Percentiles rank a stretch among this genome's conserved stretches.
These are phyloP conservation scores for Trametes polyzona DNA, from an alignment of 1,284 basidiomycete genomes.

Conservation along the genomic window DNA sequence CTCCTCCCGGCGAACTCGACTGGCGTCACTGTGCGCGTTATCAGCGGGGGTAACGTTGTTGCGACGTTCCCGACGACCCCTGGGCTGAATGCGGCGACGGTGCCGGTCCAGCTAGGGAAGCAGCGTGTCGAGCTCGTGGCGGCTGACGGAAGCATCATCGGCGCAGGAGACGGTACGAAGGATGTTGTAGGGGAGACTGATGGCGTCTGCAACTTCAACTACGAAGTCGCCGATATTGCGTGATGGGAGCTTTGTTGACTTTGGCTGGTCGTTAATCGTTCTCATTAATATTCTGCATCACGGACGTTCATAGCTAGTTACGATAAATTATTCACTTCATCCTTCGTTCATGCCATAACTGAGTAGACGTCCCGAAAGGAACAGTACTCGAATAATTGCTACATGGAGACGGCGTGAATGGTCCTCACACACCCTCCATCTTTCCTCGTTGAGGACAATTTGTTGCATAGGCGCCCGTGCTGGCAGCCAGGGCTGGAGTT, in stretches of 20 bases:
- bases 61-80: conserved; percentile 12
- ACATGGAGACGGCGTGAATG: no score
- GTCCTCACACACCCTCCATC: no score
- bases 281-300: neutral
- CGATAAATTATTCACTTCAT: no score
- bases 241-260: neutral
- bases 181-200: neutral
- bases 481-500: no score
- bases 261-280: no score
- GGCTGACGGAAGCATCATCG: neutral
- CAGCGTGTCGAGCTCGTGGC: conserved; percentile 1
- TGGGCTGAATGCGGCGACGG: conserved; percentile 12
- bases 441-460: no score
- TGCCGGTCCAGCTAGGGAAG: conserved; percentile 2
- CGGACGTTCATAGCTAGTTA: no score
- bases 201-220: neutral
- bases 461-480: no score
- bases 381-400: no score
- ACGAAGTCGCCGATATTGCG: neutral
- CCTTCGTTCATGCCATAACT: no score
- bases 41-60: conserved; percentile 10
- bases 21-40: conserved; percentile 9
- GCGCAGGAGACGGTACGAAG: neutral
- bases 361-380: no score
- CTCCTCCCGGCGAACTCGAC: conserved; percentile 15